These are phyloP conservation scores for Naegleria lovaniensis DNA, from an alignment of 208 protist genomes.

Conservation along the genomic window DNA sequence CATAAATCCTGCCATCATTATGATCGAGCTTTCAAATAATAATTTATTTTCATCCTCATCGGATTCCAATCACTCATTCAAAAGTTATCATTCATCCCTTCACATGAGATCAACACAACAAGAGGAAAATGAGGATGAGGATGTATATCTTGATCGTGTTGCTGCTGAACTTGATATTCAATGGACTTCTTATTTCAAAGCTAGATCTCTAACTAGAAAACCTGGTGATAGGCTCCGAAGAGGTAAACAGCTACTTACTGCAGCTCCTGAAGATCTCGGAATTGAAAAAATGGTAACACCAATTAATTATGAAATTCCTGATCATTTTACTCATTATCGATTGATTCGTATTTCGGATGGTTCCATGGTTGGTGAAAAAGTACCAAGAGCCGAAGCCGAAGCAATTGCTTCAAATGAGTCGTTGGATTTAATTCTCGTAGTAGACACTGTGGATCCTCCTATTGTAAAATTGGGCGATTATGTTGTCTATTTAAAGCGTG, in stretches of 20 bases:
- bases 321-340: neutral
- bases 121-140: neutral
- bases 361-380: neutral
- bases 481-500: neutral
- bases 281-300: neutral
- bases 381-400: neutral
- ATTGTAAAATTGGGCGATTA: slow-evolving; percentile 6
- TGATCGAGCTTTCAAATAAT: no score
- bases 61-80: no score
- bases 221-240: neutral
- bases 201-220: neutral
- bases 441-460: neutral
- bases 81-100: no score
- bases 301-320: neutral
- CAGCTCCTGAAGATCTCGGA: neutral
- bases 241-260: neutral
- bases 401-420: neutral
- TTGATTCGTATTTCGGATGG: neutral
- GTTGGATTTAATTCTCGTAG: neutral
- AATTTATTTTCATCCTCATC: no score
- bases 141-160: neutral
- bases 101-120: neutral
- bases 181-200: neutral
- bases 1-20: no score
- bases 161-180: neutral